Conservation (phyloP, 179 eudicot species). For the Silene noctiflora region DNA sequence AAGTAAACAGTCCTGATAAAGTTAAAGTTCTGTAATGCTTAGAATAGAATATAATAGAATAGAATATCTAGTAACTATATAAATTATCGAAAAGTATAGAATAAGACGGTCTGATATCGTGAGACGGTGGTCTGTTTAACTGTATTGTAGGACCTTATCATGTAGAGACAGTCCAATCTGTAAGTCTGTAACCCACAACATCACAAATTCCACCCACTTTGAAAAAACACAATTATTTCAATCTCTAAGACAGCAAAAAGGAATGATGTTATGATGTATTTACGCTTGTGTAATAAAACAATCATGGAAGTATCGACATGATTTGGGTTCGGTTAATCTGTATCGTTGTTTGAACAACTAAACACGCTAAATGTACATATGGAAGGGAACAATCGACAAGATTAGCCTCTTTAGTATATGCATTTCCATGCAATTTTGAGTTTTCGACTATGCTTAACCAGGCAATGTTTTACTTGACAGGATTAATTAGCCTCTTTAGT, state of each 20-base stretch:
- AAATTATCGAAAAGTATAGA: not conserved
- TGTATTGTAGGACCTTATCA: conserved; percentile 6
- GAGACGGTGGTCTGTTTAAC: too few species aligned
- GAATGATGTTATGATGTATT: not conserved
- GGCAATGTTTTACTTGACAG: conserved; percentile 9
- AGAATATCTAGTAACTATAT: too few species aligned
- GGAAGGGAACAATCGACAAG: too few species aligned
- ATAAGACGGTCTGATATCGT: too few species aligned
- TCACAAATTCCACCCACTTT: conserved; percentile 3
- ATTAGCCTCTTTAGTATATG: not conserved
- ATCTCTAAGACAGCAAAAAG: conserved; percentile 7
- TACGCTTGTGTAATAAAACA: not conserved
- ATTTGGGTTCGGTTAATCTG: not conserved
- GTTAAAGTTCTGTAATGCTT: not conserved
- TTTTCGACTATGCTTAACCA: conserved; percentile 4
- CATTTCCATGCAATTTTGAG: too few species aligned
- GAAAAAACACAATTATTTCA: conserved; percentile 2
- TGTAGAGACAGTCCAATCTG: conserved; percentile 11
- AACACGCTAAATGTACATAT: too few species aligned
- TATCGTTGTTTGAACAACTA: not conserved
- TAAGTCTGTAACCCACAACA: conserved; percentile 15
- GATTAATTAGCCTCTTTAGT: conserved; percentile 1
- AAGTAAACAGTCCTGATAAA: not conserved
- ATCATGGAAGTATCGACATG: not conserved
- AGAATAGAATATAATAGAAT: too few species aligned